Evolutionary conservation across 2,329 filamentous ascomycete species (phyloP).

Genomic region (Colletotrichum sp.): DNA sequence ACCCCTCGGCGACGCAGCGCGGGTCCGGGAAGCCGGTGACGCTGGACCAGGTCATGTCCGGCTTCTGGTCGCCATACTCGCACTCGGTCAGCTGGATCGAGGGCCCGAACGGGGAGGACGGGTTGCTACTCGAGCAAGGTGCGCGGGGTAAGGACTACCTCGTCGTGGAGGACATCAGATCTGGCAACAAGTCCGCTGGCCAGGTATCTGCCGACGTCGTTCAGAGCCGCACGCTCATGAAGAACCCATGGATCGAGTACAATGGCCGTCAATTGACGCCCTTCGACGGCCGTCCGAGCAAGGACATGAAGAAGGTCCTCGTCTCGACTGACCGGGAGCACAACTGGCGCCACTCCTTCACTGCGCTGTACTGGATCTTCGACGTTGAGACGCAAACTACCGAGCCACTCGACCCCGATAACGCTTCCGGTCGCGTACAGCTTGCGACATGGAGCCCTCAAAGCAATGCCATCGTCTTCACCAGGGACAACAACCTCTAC

Average conservation of each 20-base stretch:
- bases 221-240: constrained; percentile 76
- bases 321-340: constrained; percentile 73
- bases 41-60: constrained; percentile 71
- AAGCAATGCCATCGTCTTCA: constrained; percentile 88
- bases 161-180: constrained; percentile 83
- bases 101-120: constrained; percentile 79
- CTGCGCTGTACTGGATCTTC: constrained; percentile 87
- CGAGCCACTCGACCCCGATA: constrained; percentile 76
- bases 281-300: constrained; percentile 73
- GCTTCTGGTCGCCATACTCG: constrained; percentile 66
- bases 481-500: constrained; percentile 88
- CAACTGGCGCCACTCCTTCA: constrained; percentile 91
- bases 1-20: constrained; percentile 68
- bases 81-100: constrained; percentile 79
- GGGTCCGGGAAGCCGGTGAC: constrained; percentile 76
- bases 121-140: constrained; percentile 78
- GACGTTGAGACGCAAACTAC: constrained; percentile 82
- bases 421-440: constrained; percentile 72
- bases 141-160: constrained; percentile 73
- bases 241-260: constrained; percentile 66
- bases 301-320: constrained; percentile 84
- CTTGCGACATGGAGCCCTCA: constrained; percentile 89
- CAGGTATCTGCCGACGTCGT: constrained; percentile 35
- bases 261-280: constrained; percentile 61
- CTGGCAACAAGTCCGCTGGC: constrained; percentile 27